A percentile compares a stretch with the other conserved stretches of the same genome.
Conservation (phyloP, 2,329 filamentous ascomycete genomes). For the Phoma sp. region DNA sequence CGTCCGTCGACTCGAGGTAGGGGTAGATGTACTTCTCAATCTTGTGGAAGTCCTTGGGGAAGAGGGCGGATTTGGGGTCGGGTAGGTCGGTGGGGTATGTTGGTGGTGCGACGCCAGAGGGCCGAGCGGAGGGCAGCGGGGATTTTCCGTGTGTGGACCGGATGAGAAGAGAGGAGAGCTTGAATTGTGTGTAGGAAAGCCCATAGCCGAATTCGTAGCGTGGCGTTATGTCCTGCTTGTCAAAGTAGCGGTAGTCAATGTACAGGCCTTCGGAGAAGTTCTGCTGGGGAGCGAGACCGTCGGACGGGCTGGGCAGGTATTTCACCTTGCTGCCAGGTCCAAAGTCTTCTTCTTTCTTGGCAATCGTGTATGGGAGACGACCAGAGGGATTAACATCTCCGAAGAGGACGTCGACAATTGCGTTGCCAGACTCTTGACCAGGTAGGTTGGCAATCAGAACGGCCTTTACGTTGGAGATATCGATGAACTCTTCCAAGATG, state of each 20-base stretch:
- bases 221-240: slow-evolving; percentile 75
- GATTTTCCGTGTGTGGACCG: slow-evolving; percentile 55
- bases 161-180: slow-evolving; percentile 63
- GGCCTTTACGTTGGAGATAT: slow-evolving; percentile 77
- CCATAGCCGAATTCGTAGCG: slow-evolving; percentile 89
- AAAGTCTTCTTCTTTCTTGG: slow-evolving; percentile 76
- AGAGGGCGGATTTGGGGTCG: slow-evolving; percentile 63
- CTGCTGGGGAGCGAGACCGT: slow-evolving; percentile 75
- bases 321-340: slow-evolving; percentile 74
- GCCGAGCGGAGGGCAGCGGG: slow-evolving; percentile 39
- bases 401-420: slow-evolving; percentile 80
- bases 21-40: slow-evolving; percentile 77
- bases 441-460: slow-evolving; percentile 86
- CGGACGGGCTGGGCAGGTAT: slow-evolving; percentile 66
- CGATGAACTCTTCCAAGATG: slow-evolving; percentile 80
- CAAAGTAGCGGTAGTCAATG: slow-evolving; percentile 90
- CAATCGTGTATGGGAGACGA: slow-evolving; percentile 88
- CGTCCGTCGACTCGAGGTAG: slow-evolving; percentile 64
- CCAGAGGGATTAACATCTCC: slow-evolving; percentile 80
- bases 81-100: slow-evolving; percentile 64
- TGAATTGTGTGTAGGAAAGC: slow-evolving; percentile 79
- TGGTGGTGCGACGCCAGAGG: slow-evolving; percentile 48
- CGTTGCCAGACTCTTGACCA: slow-evolving; percentile 84
- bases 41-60: slow-evolving; percentile 66
- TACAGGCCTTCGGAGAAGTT: slow-evolving; percentile 84